Conservation (phyloP, 2,329 filamentous ascomycete species). For the Penicillium sp. region DNA sequence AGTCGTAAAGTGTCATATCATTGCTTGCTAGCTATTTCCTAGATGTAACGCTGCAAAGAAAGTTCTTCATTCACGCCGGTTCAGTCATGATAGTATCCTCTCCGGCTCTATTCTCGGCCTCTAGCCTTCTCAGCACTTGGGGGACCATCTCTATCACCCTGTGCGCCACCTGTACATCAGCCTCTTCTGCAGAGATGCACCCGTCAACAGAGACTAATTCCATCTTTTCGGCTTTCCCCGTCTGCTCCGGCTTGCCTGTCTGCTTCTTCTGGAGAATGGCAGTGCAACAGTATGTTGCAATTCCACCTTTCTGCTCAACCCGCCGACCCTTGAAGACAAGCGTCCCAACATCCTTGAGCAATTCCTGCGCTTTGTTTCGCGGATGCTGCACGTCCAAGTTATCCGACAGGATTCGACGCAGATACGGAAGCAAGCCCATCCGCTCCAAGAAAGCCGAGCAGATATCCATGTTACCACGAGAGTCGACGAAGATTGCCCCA, state of each 20-base stretch:
- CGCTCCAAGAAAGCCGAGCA: slow-evolving; percentile 58
- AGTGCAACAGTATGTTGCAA: slow-evolving; percentile 20
- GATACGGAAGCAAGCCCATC: slow-evolving; percentile 59
- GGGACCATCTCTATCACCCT: slow-evolving; percentile 15
- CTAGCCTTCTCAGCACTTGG: too few species aligned
- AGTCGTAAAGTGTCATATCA: slow-evolving; percentile 16
- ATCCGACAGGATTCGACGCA: slow-evolving; percentile 55
- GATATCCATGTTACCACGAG: slow-evolving; percentile 51
- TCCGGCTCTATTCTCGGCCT: neutral
- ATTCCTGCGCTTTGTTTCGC: slow-evolving; percentile 61
- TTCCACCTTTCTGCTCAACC: slow-evolving; percentile 8
- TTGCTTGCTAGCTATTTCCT: neutral
- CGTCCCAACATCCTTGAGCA: slow-evolving; percentile 38
- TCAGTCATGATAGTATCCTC: slow-evolving; percentile 14
- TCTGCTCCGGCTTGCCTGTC: too few species aligned
- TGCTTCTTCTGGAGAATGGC: slow-evolving; percentile 14
- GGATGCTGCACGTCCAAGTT: slow-evolving; percentile 55
- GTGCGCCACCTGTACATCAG: slow-evolving; percentile 26
- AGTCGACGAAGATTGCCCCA: slow-evolving; percentile 80
- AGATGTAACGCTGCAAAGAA: neutral
- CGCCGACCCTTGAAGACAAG: slow-evolving; percentile 16
- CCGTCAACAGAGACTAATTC: slow-evolving; percentile 20
- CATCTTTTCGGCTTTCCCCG: too few species aligned
- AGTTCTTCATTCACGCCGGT: slow-evolving; percentile 12
- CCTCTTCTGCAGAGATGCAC: slow-evolving; percentile 27